Evolutionary conservation across 257 asterid species (phyloP).

Genomic region (Ilex aquifolium): DNA sequence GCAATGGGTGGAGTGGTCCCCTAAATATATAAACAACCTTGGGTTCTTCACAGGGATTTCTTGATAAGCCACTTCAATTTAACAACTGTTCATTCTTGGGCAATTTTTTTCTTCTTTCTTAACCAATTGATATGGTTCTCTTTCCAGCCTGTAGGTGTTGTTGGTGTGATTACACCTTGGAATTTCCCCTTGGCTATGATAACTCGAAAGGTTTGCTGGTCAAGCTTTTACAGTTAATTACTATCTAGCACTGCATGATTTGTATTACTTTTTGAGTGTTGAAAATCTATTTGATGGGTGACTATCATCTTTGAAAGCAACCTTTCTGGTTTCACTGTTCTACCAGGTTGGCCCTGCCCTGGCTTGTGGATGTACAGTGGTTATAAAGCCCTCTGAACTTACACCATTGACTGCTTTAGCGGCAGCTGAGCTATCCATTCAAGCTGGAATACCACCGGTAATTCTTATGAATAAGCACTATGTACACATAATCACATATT

Average conservation of each 20-base stretch:
- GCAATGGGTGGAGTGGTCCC: too few relatives aligned
- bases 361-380: slow-evolving; percentile 96
- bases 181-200: slow-evolving; percentile 98
- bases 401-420: slow-evolving; percentile 98
- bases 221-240: slow-evolving; percentile 5
- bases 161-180: slow-evolving; percentile 97
- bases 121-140: slow-evolving; percentile 7
- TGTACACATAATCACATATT: neutral
- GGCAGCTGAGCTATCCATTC: slow-evolving; percentile 90
- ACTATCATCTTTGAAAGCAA: slow-evolving; percentile 9
- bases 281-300: slow-evolving; percentile 5
- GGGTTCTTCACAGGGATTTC: neutral
- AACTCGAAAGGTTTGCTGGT: slow-evolving; percentile 69
- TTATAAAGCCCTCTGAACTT: slow-evolving; percentile 84
- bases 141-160: slow-evolving; percentile 97
- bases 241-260: slow-evolving; percentile 5
- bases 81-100: neutral
- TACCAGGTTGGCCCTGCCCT: slow-evolving; percentile 96
- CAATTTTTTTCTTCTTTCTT: neutral
- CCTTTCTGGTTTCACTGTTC: slow-evolving; percentile 15
- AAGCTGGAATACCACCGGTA: slow-evolving; percentile 99
- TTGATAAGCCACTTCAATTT: neutral
- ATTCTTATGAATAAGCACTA: slow-evolving; percentile 15
- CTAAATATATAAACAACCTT: too few relatives aligned
- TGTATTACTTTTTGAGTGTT: neutral